phyloP scores from a whole-genome alignment of 345 rosid species.

The Kernera saxatilis region DNA sequence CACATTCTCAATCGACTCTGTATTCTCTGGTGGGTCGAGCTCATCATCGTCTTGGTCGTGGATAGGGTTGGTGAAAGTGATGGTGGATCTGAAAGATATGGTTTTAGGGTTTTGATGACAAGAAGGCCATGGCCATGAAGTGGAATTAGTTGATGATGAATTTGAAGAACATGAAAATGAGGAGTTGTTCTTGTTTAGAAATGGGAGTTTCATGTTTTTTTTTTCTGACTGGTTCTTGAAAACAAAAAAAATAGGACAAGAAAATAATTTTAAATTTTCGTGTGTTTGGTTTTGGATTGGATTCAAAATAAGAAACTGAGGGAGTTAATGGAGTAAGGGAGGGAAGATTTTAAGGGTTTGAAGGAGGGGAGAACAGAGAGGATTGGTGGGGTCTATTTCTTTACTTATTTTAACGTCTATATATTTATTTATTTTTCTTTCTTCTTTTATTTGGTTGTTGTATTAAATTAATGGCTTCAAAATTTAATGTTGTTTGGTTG shows the following conservation, averaged over 20 bases:
- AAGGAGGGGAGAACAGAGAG: constrained; percentile 10
- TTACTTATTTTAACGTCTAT: constrained; percentile 14
- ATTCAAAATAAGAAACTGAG: constrained; percentile 28
- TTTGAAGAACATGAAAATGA: constrained; percentile 25
- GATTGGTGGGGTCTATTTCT: constrained; percentile 29
- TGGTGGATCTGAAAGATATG: constrained; percentile 51
- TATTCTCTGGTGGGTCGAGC: constrained; percentile 33
- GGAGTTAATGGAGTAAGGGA: constrained; percentile 17
- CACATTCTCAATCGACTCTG: constrained; percentile 42
- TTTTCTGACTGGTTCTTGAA: background rate
- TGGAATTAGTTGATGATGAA: constrained; percentile 33
- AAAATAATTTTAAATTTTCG: background rate
- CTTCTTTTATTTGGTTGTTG: constrained; percentile 18
- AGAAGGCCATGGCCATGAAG: constrained; percentile 82
- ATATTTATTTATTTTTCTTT: background rate
- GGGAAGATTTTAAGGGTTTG: constrained; percentile 34
- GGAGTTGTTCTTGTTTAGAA: constrained; percentile 37
- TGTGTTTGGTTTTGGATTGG: background rate
- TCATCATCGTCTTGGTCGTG: constrained; percentile 19
- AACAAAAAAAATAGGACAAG: background rate
- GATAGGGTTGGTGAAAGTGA: constrained; percentile 22
- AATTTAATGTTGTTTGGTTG: constrained; percentile 36
- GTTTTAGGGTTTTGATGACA: constrained; percentile 76
- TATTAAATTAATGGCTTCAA: constrained; percentile 30
- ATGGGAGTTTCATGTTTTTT: constrained; percentile 57